A percentile compares a stretch with the other conserved stretches of the same genome.
These are phyloP conservation scores for Cymbopogon flexuosus DNA, from an alignment of 202 grass and related monocot species.

Conservation along the genomic window DNA sequence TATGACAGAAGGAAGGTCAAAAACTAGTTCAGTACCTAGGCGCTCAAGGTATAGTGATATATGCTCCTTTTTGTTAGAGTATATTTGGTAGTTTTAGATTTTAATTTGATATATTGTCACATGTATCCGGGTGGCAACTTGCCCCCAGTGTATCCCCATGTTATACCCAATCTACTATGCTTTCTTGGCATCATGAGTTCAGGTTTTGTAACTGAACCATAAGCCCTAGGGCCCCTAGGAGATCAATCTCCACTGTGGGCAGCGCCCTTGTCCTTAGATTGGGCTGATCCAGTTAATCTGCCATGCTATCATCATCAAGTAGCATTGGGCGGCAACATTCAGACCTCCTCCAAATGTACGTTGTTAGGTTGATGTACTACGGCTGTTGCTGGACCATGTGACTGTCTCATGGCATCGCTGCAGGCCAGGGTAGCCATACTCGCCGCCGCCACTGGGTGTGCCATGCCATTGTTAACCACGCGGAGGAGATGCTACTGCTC, in stretches of 20 bases:
- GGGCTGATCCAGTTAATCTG: too few relatives aligned
- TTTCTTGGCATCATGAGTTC: background rate
- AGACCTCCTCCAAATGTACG: too few relatives aligned
- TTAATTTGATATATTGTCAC: background rate
- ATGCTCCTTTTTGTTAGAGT: background rate
- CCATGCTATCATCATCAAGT: too few relatives aligned
- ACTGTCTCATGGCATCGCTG: background rate
- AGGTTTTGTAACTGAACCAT: too few relatives aligned
- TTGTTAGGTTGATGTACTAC: background rate
- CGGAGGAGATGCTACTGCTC: too few relatives aligned
- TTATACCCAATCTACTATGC: background rate
- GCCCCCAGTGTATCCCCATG: background rate
- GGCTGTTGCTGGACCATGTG: background rate
- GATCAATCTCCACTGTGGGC: too few relatives aligned
- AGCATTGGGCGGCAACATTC: too few relatives aligned
- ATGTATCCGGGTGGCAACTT: background rate
- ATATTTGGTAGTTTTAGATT: background rate
- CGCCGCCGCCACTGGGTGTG: too few relatives aligned
- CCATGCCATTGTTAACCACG: too few relatives aligned
- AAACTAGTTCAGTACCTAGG: slow-evolving; percentile 38
- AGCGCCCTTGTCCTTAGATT: too few relatives aligned
- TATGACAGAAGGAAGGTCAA: slow-evolving; percentile 31
- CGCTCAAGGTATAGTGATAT: slow-evolving; percentile 50
- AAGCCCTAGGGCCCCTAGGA: too few relatives aligned
- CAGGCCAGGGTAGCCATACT: background rate